Evolutionary conservation across 2,329 filamentous ascomycete genomes (phyloP).

Genomic region (Trichoderma sp.): DNA sequence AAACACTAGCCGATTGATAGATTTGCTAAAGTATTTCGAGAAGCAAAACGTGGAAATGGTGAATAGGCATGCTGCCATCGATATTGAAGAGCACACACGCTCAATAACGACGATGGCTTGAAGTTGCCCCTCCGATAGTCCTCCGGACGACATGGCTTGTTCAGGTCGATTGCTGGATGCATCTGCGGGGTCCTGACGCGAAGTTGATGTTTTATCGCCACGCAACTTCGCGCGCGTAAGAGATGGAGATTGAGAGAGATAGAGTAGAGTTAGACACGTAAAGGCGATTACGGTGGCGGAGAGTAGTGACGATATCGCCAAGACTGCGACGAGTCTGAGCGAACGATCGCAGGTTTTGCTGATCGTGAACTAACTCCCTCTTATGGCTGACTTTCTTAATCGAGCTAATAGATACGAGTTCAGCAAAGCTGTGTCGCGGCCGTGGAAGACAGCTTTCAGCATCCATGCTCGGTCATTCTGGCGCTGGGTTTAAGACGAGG

Average conservation of each 20-base stretch:
- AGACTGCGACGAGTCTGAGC: neutral
- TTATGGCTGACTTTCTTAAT: neutral
- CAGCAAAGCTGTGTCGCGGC: constrained; percentile 19
- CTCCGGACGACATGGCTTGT: constrained; percentile 11
- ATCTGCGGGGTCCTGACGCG: neutral
- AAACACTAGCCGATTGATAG: constrained; percentile 79
- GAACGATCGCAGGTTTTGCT: neutral
- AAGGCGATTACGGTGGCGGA: neutral
- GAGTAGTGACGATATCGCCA: neutral
- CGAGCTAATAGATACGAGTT: neutral
- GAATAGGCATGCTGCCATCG: constrained; percentile 65
- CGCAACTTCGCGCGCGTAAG: neutral
- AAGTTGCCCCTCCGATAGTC: constrained; percentile 19
- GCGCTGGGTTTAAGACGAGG: neutral
- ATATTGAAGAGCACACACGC: constrained; percentile 14
- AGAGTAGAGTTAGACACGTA: neutral
- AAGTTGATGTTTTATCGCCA: neutral
- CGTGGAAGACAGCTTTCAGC: neutral
- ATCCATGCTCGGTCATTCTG: constrained; percentile 20
- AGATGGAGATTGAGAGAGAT: neutral
- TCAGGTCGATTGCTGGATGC: neutral
- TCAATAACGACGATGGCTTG: constrained; percentile 16
- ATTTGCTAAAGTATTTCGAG: constrained; percentile 71
- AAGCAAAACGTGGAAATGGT: constrained; percentile 69
- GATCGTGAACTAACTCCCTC: neutral